Percentiles rank a stretch among this genome's conserved stretches.
phyloP scores from a whole-genome alignment of 257 asterid genomes.

The Primulina tabacum region DNA sequence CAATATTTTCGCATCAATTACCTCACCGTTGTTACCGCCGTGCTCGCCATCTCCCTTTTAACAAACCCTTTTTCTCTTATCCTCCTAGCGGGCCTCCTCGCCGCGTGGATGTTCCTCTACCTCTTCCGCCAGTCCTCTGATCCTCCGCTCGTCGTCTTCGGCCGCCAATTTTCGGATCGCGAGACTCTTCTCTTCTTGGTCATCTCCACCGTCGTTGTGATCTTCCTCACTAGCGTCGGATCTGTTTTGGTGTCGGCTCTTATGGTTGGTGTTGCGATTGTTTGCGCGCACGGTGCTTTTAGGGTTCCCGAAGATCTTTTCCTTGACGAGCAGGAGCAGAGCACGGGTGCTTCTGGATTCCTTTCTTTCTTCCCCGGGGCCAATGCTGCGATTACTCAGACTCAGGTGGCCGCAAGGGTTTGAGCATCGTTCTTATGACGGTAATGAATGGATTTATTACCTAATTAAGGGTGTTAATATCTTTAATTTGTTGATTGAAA shows the following conservation, averaged over 20 bases:
- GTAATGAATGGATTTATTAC: background rate
- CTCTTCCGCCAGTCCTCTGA: constrained; percentile 55
- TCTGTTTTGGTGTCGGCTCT: constrained; percentile 55
- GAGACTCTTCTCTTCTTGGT: constrained; percentile 47
- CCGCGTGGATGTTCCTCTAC: constrained; percentile 66
- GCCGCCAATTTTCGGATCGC: constrained; percentile 55
- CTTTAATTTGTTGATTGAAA: background rate
- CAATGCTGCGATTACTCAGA: constrained; percentile 25
- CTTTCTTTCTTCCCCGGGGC: constrained; percentile 49
- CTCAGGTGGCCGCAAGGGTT: constrained; percentile 36
- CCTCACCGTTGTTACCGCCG: constrained; percentile 48
- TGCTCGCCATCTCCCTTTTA: constrained; percentile 56
- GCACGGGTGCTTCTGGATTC: constrained; percentile 42
- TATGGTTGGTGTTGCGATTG: constrained; percentile 54
- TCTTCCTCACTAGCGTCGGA: constrained; percentile 68
- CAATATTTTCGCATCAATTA: constrained; percentile 67
- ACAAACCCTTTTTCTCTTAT: constrained; percentile 41
- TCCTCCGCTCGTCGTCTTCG: constrained; percentile 50
- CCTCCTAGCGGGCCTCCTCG: constrained; percentile 48
- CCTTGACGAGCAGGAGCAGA: constrained; percentile 58
- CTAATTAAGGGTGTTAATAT: background rate
- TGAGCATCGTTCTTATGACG: constrained; percentile 23
- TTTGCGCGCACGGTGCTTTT: constrained; percentile 59
- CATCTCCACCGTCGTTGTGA: constrained; percentile 35
- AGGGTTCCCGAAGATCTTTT: constrained; percentile 65